Evolutionary conservation across 345 rosid species (phyloP).

Genomic region (Euphorbia lathyris): DNA sequence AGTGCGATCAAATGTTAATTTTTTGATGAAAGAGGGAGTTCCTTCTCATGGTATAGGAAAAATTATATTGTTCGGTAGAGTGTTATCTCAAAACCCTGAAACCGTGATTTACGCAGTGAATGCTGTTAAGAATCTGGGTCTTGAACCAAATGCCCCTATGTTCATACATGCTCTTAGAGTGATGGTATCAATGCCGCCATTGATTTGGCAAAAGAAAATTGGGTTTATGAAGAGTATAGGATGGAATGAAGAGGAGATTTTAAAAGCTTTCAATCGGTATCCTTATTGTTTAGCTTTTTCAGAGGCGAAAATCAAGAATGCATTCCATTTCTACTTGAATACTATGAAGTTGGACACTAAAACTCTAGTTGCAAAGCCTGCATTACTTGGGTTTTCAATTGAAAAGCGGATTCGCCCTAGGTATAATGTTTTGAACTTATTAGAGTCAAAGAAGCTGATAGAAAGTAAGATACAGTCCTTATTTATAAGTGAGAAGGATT

Average conservation of each 20-base stretch:
- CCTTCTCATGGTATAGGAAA: not conserved
- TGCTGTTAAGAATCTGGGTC: constrained; percentile 16
- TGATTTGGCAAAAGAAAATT: constrained; percentile 22
- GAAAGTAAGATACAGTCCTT: not conserved
- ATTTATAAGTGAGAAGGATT: constrained; percentile 11
- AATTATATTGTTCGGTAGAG: constrained; percentile 17
- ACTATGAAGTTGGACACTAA: constrained; percentile 9
- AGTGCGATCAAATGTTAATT: constrained; percentile 21
- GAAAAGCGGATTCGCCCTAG: constrained; percentile 24
- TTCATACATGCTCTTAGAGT: constrained; percentile 23
- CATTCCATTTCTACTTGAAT: constrained; percentile 18
- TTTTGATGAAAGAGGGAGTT: constrained; percentile 20
- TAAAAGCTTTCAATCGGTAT: constrained; percentile 8
- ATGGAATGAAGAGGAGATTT: constrained; percentile 26
- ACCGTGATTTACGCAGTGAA: constrained; percentile 12
- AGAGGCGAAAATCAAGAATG: constrained; percentile 18
- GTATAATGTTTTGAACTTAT: constrained; percentile 17
- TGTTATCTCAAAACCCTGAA: not conserved
- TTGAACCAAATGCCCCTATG: constrained; percentile 12
- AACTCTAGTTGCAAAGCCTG: constrained; percentile 11
- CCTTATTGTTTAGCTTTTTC: constrained; percentile 14
- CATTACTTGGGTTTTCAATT: constrained; percentile 12
- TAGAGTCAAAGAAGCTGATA: constrained; percentile 29
- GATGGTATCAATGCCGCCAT: constrained; percentile 4
- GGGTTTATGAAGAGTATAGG: constrained; percentile 29